Percentiles rank a stretch among this genome's conserved stretches.
These are phyloP conservation scores for Pseudocercospora eumusae DNA, from an alignment of 2,329 filamentous ascomycete genomes.

Conservation along the genomic window DNA sequence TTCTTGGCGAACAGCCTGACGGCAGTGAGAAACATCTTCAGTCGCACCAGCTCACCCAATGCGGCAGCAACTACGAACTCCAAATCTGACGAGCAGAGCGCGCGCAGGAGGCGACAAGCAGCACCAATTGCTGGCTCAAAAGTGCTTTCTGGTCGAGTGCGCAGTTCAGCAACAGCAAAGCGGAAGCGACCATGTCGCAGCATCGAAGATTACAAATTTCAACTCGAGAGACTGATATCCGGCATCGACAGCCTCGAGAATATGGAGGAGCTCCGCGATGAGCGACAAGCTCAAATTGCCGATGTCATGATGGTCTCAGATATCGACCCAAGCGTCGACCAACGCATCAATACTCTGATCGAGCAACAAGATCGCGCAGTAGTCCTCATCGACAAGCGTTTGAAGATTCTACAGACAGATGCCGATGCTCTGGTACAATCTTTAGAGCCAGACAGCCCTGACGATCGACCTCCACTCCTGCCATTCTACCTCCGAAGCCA, in stretches of 20 bases:
- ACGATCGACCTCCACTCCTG: neutral
- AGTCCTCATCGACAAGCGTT: neutral
- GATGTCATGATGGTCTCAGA: neutral
- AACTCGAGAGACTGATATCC: slow-evolving; percentile 5
- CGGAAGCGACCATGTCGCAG: slow-evolving; percentile 1
- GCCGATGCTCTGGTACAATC: slow-evolving; percentile 5
- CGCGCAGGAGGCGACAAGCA: neutral
- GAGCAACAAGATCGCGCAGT: neutral
- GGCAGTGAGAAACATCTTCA: neutral
- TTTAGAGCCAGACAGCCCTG: neutral
- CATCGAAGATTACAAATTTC: slow-evolving; percentile 8
- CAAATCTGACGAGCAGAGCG: neutral
- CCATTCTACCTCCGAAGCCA: neutral
- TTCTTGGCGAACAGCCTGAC: neutral
- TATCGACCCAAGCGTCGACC: neutral
- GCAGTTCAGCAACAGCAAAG: neutral
- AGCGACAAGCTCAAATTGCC: neutral
- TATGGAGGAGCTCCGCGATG: neutral
- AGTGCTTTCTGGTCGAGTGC: neutral
- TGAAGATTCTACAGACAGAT: neutral
- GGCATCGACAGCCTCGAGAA: slow-evolving; percentile 9
- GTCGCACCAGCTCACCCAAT: neutral
- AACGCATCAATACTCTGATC: neutral
- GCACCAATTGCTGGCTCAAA: neutral
- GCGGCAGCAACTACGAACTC: neutral